Percentiles rank a stretch among this genome's conserved stretches.
phyloP scores from a whole-genome alignment of 768 basidiomycete species.

The Boletales sp. region DNA sequence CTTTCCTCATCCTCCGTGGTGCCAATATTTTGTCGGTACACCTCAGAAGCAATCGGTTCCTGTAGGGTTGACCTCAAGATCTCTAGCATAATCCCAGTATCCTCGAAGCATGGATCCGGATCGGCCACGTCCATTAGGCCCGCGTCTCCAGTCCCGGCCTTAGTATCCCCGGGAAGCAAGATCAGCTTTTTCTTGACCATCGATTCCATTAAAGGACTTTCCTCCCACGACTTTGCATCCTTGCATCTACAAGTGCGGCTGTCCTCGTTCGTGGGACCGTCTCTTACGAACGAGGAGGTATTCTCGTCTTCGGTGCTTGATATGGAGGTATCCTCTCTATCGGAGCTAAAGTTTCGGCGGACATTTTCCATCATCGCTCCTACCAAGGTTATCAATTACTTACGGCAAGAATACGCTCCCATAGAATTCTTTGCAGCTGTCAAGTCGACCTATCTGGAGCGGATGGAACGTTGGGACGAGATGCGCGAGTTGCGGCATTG shows the following conservation, averaged over 20 bases:
- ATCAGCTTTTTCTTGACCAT: slow-evolving; percentile 82
- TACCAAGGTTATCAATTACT: slow-evolving; percentile 65
- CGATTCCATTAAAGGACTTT: slow-evolving; percentile 85
- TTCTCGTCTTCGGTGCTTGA: slow-evolving; percentile 75
- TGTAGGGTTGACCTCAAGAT: slow-evolving; percentile 86
- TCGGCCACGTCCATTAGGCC: slow-evolving; percentile 69
- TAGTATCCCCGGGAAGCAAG: slow-evolving; percentile 72
- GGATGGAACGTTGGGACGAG: slow-evolving; percentile 92
- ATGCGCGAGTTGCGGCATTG: slow-evolving; percentile 71
- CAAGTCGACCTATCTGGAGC: slow-evolving; percentile 79
- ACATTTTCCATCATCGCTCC: slow-evolving; percentile 77
- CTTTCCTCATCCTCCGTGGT: slow-evolving; percentile 71
- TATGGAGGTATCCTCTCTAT: slow-evolving; percentile 64
- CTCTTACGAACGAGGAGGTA: slow-evolving; percentile 70
- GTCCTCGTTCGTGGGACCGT: slow-evolving; percentile 79
- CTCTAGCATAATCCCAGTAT: slow-evolving; percentile 57
- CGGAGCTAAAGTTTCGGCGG: slow-evolving; percentile 80
- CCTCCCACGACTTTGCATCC: slow-evolving; percentile 83
- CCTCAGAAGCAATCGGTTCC: slow-evolving; percentile 92
- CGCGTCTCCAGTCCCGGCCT: slow-evolving; percentile 67
- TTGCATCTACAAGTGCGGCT: slow-evolving; percentile 87
- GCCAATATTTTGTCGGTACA: slow-evolving; percentile 92
- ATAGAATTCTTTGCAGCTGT: slow-evolving; percentile 89
- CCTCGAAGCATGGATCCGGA: slow-evolving; percentile 55
- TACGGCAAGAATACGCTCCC: slow-evolving; percentile 75